These are phyloP conservation scores for Carpinus viminea DNA, from an alignment of 306 rosid genomes.

Conservation along the genomic window DNA sequence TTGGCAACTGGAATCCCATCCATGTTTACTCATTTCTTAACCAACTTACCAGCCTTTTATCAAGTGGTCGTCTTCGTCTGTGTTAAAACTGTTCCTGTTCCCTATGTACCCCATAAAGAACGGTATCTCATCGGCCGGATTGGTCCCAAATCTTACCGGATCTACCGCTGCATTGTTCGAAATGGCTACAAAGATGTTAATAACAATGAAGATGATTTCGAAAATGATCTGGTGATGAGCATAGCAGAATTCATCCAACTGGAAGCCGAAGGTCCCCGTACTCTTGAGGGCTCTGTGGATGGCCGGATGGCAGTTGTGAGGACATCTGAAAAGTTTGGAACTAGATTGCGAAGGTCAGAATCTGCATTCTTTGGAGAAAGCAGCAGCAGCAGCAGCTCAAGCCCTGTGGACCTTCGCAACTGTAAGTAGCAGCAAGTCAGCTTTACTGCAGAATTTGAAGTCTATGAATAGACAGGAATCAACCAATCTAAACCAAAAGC, in stretches of 20 bases:
- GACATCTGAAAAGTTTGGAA: slow-evolving; percentile 81
- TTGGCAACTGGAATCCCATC: slow-evolving; percentile 81
- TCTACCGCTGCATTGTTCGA: slow-evolving; percentile 88
- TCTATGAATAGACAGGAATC: slow-evolving; percentile 78
- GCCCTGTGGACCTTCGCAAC: slow-evolving; percentile 43
- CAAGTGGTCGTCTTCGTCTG: slow-evolving; percentile 88
- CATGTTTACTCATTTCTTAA: slow-evolving; percentile 82
- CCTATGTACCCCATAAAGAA: slow-evolving; percentile 73
- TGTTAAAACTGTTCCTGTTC: slow-evolving; percentile 77
- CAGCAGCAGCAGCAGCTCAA: slow-evolving; percentile 47
- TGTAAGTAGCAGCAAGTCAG: slow-evolving; percentile 62
- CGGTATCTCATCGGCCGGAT: slow-evolving; percentile 84
- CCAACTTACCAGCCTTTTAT: slow-evolving; percentile 92
- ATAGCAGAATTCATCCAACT: slow-evolving; percentile 88
- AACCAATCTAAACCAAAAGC: slow-evolving; percentile 49
- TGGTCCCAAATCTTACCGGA: slow-evolving; percentile 78
- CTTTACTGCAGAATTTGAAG: slow-evolving; percentile 62
- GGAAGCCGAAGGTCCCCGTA: slow-evolving; percentile 80
- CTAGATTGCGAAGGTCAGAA: slow-evolving; percentile 62
- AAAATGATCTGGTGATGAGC: slow-evolving; percentile 87
- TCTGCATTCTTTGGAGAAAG: slow-evolving; percentile 41
- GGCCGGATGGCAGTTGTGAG: slow-evolving; percentile 86
- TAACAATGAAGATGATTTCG: slow-evolving; percentile 67
- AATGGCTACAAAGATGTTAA: slow-evolving; percentile 78
- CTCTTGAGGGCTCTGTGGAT: slow-evolving; percentile 56